Conservation (phyloP, 1,284 basidiomycete genomes). For the Takashimella tepidaria region DNA sequence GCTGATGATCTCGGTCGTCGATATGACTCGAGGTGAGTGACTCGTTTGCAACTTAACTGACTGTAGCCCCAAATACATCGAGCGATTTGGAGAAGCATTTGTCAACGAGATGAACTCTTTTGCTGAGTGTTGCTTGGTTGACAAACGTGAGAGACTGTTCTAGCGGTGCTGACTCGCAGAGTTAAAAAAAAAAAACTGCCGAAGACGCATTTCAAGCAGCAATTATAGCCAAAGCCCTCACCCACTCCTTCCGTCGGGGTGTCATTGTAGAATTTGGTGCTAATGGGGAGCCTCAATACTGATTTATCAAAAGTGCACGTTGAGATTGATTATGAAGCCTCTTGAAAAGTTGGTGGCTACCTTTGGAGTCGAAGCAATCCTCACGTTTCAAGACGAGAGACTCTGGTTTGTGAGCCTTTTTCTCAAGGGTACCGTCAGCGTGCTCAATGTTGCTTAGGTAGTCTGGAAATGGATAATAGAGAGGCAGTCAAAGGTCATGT, state of each 20-base stretch:
- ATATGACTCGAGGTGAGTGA: not conserved
- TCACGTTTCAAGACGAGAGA: slow-evolving; percentile 7
- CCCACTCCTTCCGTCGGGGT: slow-evolving; percentile 11
- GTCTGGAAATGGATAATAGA: slow-evolving; percentile 12
- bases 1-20: not conserved
- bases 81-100: slow-evolving; percentile 24
- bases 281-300: slow-evolving; percentile 8
- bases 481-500: slow-evolving; percentile 6
- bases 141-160: slow-evolving; percentile 15
- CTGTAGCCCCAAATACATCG: slow-evolving; percentile 8
- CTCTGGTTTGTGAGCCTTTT: too few species aligned
- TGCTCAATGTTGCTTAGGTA: slow-evolving; percentile 6
- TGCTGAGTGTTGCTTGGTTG: slow-evolving; percentile 13
- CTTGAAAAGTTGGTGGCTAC: slow-evolving; percentile 1
- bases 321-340: not conserved
- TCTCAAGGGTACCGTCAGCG: slow-evolving; percentile 5
- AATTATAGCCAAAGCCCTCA: slow-evolving; percentile 18
- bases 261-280: slow-evolving; percentile 14
- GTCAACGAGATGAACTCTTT: slow-evolving; percentile 19
- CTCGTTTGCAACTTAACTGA: not conserved
- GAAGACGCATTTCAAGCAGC: slow-evolving; percentile 20
- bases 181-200: slow-evolving; percentile 1
- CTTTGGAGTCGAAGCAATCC: slow-evolving; percentile 3
- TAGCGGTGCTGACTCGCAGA: not conserved
- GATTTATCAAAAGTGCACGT: too few species aligned